phyloP scores from a whole-genome alignment of 306 rosid species.

The Dryas alaskensis region DNA sequence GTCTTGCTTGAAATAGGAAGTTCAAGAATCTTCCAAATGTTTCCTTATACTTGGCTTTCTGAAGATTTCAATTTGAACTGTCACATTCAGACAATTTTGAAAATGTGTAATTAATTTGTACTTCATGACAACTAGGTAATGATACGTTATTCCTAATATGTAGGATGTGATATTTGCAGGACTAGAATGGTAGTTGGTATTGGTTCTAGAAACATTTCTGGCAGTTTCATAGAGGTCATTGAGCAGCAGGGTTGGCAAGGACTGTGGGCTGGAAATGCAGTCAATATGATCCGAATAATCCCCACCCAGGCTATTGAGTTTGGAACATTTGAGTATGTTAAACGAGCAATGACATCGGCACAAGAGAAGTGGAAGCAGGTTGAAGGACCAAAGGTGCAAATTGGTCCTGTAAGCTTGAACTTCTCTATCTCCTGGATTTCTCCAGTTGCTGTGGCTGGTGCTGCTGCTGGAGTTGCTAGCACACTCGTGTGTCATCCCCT shows the following conservation, averaged over 20 bases:
- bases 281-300: slow-evolving; percentile 90
- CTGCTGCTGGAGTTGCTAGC: slow-evolving; percentile 88
- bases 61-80: background rate
- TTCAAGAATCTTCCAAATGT: background rate
- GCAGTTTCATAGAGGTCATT: slow-evolving; percentile 82
- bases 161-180: slow-evolving; percentile 44
- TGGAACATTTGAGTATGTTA: slow-evolving; percentile 76
- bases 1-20: background rate
- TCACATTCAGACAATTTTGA: background rate
- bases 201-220: slow-evolving; percentile 69
- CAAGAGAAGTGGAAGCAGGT: slow-evolving; percentile 64
- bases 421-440: slow-evolving; percentile 81
- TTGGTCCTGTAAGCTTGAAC: slow-evolving; percentile 60
- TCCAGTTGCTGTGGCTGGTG: slow-evolving; percentile 91
- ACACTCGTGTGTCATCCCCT: slow-evolving; percentile 91
- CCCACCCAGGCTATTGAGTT: slow-evolving; percentile 95
- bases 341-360: slow-evolving; percentile 65
- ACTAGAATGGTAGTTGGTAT: slow-evolving; percentile 98
- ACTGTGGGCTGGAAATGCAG: slow-evolving; percentile 90
- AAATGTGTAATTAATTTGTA: background rate
- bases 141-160: background rate
- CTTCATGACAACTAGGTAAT: background rate
- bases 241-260: slow-evolving; percentile 99
- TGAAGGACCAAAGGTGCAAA: slow-evolving; percentile 54
- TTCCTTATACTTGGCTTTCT: background rate